phyloP scores from a whole-genome alignment of 208 protist species.

The Trypanosoma scelopori region DNA sequence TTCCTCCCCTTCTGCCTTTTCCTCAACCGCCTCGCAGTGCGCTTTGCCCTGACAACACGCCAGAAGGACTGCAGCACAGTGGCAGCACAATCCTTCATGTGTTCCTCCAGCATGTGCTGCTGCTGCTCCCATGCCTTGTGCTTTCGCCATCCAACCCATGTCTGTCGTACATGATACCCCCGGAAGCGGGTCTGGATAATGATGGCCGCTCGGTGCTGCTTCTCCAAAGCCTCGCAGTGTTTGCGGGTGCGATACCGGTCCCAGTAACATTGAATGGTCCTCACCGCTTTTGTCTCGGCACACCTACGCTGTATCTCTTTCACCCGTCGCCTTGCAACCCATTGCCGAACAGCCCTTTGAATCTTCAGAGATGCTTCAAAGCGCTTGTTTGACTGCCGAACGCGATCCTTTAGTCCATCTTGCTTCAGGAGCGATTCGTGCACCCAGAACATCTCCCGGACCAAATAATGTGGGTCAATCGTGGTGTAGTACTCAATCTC shows the following conservation, averaged over 20 bases:
- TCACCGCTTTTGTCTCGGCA: conserved; percentile 10
- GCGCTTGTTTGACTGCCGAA: conserved; percentile 22
- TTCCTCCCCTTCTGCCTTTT: conserved; percentile 27
- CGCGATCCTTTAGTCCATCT: conserved; percentile 38
- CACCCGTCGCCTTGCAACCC: conserved; percentile 16
- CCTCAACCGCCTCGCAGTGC: conserved; percentile 13
- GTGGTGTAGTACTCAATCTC: conserved; percentile 50
- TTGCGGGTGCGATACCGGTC: conserved; percentile 34
- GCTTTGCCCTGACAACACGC: conserved; percentile 42
- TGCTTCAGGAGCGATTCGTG: conserved; percentile 44
- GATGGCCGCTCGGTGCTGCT: conserved; percentile 40
- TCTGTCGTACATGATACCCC: conserved; percentile 62
- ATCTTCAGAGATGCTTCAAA: conserved; percentile 47
- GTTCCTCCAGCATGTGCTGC: conserved; percentile 40
- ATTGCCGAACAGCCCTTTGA: conserved; percentile 48
- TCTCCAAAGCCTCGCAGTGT: conserved; percentile 27
- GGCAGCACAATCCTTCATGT: conserved; percentile 59
- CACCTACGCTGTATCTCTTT: conserved; percentile 7
- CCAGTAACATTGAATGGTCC: conserved; percentile 68
- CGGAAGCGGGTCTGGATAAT: conserved; percentile 69
- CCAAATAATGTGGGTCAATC: conserved; percentile 64
- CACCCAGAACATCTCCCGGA: conserved; percentile 86
- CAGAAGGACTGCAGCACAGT: conserved; percentile 78
- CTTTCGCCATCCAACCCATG: conserved; percentile 43
- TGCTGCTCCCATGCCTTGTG: conserved; percentile 32